Conservation (phyloP, 257 asterid species). For the Capsicum chinense region DNA sequence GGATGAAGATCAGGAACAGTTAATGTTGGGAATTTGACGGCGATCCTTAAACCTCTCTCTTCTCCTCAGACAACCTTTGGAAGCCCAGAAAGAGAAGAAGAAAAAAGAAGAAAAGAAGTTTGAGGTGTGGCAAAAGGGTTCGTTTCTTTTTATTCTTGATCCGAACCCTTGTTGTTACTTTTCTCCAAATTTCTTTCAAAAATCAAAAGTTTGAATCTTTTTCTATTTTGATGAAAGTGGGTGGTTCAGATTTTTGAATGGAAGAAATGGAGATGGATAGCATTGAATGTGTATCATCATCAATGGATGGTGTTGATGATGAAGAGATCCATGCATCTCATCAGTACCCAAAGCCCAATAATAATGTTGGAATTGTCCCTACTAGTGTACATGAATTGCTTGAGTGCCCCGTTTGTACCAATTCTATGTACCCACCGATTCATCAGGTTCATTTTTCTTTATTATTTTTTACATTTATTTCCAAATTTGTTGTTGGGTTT, state of each 20-base stretch:
- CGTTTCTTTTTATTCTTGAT: conserved; percentile 16
- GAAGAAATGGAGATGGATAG: conserved; percentile 62
- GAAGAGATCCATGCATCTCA: conserved; percentile 57
- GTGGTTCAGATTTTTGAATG: conserved; percentile 9
- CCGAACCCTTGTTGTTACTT: neutral
- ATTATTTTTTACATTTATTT: neutral
- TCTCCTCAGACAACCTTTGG: conserved; percentile 37
- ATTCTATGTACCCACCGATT: conserved; percentile 92
- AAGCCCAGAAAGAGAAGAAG: neutral
- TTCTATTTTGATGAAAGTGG: neutral
- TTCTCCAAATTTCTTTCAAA: conserved; percentile 24
- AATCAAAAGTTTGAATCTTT: neutral
- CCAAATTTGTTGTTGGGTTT: neutral
- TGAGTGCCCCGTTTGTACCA: conserved; percentile 90
- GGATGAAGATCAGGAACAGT: conserved; percentile 41
- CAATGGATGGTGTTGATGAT: conserved; percentile 73
- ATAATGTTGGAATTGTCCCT: conserved; percentile 53
- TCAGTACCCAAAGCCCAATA: conserved; percentile 31
- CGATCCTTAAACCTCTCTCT: conserved; percentile 45
- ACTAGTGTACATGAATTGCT: conserved; percentile 85
- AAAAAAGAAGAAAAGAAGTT: conserved; percentile 33
- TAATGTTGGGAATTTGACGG: conserved; percentile 45
- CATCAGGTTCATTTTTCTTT: conserved; percentile 63
- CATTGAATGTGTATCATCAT: conserved; percentile 73
- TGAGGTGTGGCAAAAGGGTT: conserved; percentile 33